phyloP scores from a whole-genome alignment of 176 grass and related monocot genomes.

The Guadua angustifolia region DNA sequence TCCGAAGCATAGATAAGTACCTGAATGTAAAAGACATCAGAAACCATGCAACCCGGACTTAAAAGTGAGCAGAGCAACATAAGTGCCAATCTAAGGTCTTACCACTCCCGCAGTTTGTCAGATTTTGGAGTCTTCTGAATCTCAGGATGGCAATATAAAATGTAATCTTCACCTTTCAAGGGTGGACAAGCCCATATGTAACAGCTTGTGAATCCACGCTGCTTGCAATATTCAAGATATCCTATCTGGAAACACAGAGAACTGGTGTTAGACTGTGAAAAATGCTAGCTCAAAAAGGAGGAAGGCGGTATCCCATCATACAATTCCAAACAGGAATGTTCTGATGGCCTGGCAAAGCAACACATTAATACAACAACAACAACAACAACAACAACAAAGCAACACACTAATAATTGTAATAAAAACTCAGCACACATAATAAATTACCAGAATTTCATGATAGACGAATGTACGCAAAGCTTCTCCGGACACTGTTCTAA shows the following conservation, averaged over 20 bases:
- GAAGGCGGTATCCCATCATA: conserved; percentile 18
- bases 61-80: conserved; percentile 7
- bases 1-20: conserved; percentile 97
- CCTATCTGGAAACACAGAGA: conserved; percentile 77
- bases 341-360: conserved; percentile 32
- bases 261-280: conserved; percentile 29
- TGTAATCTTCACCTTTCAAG: conserved; percentile 99
- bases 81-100: conserved; percentile 41
- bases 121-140: conserved; percentile 99
- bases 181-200: conserved; percentile 99
- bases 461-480: conserved; percentile 91
- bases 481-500: conserved; percentile 78
- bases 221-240: conserved; percentile 99
- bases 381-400: no score
- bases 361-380: no score
- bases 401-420: conserved; percentile 30
- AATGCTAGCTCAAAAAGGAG: conserved; percentile 19
- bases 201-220: conserved; percentile 98
- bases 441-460: conserved; percentile 97
- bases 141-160: conserved; percentile 99
- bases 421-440: conserved; percentile 5
- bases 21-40: conserved; percentile 45
- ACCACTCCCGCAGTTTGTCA: conserved; percentile 98
- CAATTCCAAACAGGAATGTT: conserved; percentile 29
- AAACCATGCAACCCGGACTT: conserved; percentile 22